These are phyloP conservation scores for Jatropha multifida DNA, from an alignment of 441 rosid species.

Conservation along the genomic window DNA sequence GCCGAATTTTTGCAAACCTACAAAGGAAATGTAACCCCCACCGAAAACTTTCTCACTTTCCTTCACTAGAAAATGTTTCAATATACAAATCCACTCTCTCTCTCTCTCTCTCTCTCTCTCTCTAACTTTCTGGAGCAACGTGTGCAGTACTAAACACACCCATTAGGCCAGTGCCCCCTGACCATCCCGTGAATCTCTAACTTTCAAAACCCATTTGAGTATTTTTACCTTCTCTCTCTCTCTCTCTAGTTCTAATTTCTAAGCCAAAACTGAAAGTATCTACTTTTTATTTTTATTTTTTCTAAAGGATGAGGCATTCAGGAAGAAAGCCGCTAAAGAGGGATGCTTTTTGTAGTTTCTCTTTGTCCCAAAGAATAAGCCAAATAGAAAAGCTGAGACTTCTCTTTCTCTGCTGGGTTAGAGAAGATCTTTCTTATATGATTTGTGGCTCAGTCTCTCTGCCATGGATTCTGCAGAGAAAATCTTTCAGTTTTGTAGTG, in stretches of 20 bases:
- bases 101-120: constrained; percentile 14
- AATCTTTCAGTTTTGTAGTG: constrained; percentile 16
- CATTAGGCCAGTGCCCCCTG: constrained; percentile 9
- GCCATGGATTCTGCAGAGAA: constrained; percentile 10
- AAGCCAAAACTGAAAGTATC: constrained; percentile 6
- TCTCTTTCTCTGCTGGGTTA: constrained; percentile 30
- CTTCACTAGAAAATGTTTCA: constrained; percentile 4
- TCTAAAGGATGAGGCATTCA: constrained; percentile 8
- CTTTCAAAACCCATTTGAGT: constrained; percentile 19
- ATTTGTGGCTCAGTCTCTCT: constrained; percentile 31
- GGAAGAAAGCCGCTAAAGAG: constrained; percentile 17
- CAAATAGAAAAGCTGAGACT: constrained; percentile 33
- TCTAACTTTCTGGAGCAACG: constrained; percentile 39
- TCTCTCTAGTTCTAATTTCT: constrained; percentile 2
- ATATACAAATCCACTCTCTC: background rate
- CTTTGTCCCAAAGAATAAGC: constrained; percentile 23
- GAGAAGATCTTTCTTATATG: constrained; percentile 34
- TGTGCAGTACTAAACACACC: constrained; percentile 21
- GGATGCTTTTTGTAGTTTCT: constrained; percentile 25
- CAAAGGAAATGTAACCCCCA: background rate
- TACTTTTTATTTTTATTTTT: background rate
- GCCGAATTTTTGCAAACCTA: constrained; percentile 3
- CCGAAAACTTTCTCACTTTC: background rate
- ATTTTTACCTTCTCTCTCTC: constrained; percentile 1
- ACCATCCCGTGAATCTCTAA: constrained; percentile 23